Evolutionary conservation across 768 basidiomycete species (phyloP), one percentile per base, ranked within the genome.

Genomic region (Peribolospora baueri): DNA sequence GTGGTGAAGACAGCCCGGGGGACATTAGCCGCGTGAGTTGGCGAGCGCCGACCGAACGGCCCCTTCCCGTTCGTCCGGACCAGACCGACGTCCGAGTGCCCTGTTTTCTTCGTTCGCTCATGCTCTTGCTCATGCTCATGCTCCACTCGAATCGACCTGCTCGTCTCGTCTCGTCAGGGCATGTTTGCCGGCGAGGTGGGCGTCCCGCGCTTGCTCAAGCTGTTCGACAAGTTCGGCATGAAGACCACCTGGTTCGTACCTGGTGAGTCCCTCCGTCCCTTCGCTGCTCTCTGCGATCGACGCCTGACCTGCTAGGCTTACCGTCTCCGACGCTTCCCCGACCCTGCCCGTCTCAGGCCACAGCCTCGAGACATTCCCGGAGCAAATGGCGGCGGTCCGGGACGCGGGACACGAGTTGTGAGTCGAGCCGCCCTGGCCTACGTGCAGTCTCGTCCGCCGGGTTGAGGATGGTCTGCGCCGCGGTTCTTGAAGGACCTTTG

Each of bases 161-260:
- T 25, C 25, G 25, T 25, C 25, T 25, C 43, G 13, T 45, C 43
- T 45, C 43, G 43, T 25, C 43, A 13, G 74, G 80, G 81, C 6
- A 75, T 81, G 70, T 83, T 75, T 60, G 79, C 82, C 0, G 82
- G 81, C 13, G 80, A 82, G 63, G 79, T 84, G 39, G 81, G 82
- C 3, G 69, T 73, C 0, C 76, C 75, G 5, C 74, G 81, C 10
- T 70, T 83, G 6, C 69, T 83, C 59, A 81, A 80, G 66, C 66
- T 82, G 25, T 82, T 83, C 67, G 68, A 72, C 41, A 82, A 81
- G 66, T 80, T 79, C 63, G 69, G 70, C n/a, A 77, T 76, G 57
- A 73, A 68, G 65, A 25, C 25, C 25, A 77, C 80, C 36, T 82
- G 80, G 79, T 83, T 82, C 64, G 81, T 82, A 54, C 79, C 80